Base-by-base conservation (phyloP, 2,329 filamentous ascomycete genomes). In the Thermomyces lanuginosus region DNA sequence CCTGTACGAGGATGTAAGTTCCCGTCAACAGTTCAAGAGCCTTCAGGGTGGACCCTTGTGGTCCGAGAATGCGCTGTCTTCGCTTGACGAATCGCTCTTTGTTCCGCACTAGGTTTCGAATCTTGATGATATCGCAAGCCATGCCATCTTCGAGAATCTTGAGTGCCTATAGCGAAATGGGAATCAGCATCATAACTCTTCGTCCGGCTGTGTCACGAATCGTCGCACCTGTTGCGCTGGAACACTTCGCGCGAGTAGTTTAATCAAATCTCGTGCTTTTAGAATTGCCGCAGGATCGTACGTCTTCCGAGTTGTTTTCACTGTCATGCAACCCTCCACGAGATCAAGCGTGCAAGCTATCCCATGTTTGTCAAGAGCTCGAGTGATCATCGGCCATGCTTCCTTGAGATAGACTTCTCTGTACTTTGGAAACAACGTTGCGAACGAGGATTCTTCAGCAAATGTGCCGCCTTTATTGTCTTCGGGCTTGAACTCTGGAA, bases 1-100 rank as follows among this genome's bases (percentile, higher is more conserved):
- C 89, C 52, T 98, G 89, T 1, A 98, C 89, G 21, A 95, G 67
- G 28, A 98, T 79, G 52, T 95, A 93, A 30, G 80, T 91, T 44
- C 76, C 64, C 1, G 89, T 98, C 29, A 98, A 67, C 2, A 95
- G 67, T 53, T 95, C 83, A 15, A 98, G 67, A 1, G 89, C 89
- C 51, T 95, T 95, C 28, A 98, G 64, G 2, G 89, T 98, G 25
- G 78, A 82, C 19, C 86, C 89, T 38, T 81, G 79, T 9, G 86
- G 84, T 0, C 89, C 89, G 13, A 98, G 64, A 32, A 98, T 89
- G 30, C 89, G 67, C 57, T 98, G 89, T 25, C 89, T 70, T 30
- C 89, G 67, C 63, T 98, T 98, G 27, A 92, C 80, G 45, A 95
- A 98, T 31, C 83, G 72, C 39, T 95, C 84, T 55, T 93, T 93